A percentile compares a stretch with the other conserved stretches of the same genome.
Evolutionary conservation across 2,329 filamentous ascomycete species (phyloP).

Genomic region (Cryphonectria radicalis): DNA sequence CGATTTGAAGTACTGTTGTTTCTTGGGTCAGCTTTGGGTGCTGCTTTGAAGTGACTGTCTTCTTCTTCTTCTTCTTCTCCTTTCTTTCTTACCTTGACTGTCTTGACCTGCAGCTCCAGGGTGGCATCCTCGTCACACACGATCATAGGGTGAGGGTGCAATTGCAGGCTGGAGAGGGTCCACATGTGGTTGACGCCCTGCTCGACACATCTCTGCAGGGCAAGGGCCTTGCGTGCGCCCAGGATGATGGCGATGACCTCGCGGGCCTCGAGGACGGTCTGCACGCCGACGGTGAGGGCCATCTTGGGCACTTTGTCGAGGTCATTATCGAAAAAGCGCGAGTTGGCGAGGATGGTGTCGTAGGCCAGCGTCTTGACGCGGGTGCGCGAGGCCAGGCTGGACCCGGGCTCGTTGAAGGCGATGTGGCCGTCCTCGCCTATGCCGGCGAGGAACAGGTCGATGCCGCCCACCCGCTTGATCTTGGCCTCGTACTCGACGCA

Average conservation of each 20-base stretch:
- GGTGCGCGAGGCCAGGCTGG: constrained; percentile 70
- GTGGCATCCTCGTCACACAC: constrained; percentile 77
- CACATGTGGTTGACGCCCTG: constrained; percentile 80
- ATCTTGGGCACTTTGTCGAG: constrained; percentile 68
- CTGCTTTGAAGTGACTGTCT: too few relatives aligned
- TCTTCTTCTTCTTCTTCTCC: too few relatives aligned
- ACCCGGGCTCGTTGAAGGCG: constrained; percentile 81
- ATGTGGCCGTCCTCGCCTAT: constrained; percentile 81
- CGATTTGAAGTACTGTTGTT: constrained; percentile 59
- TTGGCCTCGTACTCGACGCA: constrained; percentile 74
- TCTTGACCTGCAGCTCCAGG: constrained; percentile 67
- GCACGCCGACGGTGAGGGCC: constrained; percentile 66
- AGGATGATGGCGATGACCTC: constrained; percentile 78
- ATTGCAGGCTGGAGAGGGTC: constrained; percentile 74
- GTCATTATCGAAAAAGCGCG: constrained; percentile 72
- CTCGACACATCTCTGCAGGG: constrained; percentile 74
- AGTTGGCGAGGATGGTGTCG: constrained; percentile 77
- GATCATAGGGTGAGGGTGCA: constrained; percentile 74
- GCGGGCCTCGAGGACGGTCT: constrained; percentile 65
- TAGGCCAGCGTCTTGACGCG: constrained; percentile 79
- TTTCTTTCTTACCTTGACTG: constrained; percentile 52
- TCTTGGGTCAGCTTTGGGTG: not conserved
- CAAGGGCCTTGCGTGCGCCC: constrained; percentile 73
- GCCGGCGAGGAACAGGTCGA: constrained; percentile 77
- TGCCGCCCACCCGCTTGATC: constrained; percentile 70